A percentile compares a stretch with the other conserved stretches of the same genome.
These are phyloP conservation scores for Thecaphora thlaspeos DNA, from an alignment of 1,284 basidiomycete species.

Conservation along the genomic window DNA sequence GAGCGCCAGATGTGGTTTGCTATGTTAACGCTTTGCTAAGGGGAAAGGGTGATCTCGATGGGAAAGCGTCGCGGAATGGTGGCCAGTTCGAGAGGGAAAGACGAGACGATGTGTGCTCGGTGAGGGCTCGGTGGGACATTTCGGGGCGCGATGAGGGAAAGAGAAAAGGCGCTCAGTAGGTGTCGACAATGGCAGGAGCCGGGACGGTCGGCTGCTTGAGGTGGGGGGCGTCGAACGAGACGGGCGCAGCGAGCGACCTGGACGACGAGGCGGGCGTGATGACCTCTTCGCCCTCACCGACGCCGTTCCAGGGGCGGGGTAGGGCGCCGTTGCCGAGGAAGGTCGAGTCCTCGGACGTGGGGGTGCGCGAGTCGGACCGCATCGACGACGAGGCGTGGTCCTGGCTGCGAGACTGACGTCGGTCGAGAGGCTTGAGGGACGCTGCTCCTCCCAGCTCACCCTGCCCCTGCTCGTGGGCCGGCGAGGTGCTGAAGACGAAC, in stretches of 20 bases:
- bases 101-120: no score
- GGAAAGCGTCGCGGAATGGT: no score
- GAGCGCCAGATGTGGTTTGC: no score
- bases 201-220: background rate
- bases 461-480: background rate
- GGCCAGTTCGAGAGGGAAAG: no score
- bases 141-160: no score
- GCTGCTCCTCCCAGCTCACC: background rate
- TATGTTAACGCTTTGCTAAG: no score
- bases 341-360: constrained; percentile 27
- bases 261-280: constrained; percentile 1
- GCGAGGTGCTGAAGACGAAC: constrained; percentile 3
- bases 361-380: constrained; percentile 28
- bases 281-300: background rate
- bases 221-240: background rate
- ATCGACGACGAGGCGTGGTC: background rate
- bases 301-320: background rate
- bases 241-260: background rate
- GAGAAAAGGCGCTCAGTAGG: no score
- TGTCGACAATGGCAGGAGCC: no score
- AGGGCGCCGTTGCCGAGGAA: constrained; percentile 14
- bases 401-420: no score
- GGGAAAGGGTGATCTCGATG: no score
- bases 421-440: no score
- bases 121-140: no score